A percentile compares a stretch with the other conserved stretches of the same genome.
Evolutionary conservation across 2,329 filamentous ascomycete genomes (phyloP).

Genomic region (Claviceps sp.): DNA sequence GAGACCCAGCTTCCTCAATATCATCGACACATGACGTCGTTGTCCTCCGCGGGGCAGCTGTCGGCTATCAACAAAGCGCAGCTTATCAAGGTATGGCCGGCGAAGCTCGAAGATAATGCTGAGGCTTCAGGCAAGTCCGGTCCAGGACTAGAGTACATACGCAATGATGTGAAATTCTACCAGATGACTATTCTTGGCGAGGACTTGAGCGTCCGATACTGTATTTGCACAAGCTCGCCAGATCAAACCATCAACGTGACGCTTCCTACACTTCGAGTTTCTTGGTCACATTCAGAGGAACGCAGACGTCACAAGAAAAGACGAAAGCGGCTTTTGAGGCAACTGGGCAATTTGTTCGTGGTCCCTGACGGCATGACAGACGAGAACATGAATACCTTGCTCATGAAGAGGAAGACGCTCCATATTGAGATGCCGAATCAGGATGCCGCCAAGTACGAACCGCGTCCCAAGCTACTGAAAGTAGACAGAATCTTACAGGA

Average conservation of each 20-base stretch:
- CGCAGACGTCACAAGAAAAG: conserved; percentile 16
- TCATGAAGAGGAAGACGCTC: background rate
- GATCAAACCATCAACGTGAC: conserved; percentile 13
- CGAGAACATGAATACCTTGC: conserved; percentile 11
- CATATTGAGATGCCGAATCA: background rate
- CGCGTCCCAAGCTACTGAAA: conserved; percentile 10
- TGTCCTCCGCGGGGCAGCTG: conserved; percentile 10
- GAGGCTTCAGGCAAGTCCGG: conserved; percentile 7
- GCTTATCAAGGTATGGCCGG: conserved; percentile 16
- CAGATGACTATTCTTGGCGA: conserved; percentile 30
- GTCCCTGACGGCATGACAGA: conserved; percentile 23
- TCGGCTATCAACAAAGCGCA: conserved; percentile 9
- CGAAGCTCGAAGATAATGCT: conserved; percentile 9
- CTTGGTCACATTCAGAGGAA: conserved; percentile 14
- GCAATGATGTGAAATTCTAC: conserved; percentile 28
- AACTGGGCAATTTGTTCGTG: conserved; percentile 21
- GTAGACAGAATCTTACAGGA: conserved; percentile 12
- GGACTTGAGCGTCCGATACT: conserved; percentile 30
- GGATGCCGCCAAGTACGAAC: background rate
- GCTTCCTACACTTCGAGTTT: conserved; percentile 15
- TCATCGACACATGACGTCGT: conserved; percentile 21
- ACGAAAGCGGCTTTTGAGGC: conserved; percentile 15
- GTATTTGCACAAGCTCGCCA: conserved; percentile 18
- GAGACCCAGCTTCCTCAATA: conserved; percentile 20
- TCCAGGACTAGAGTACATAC: conserved; percentile 18